phyloP scores from a whole-genome alignment of 1,284 basidiomycete species.

The Apiotrichum siamense region DNA sequence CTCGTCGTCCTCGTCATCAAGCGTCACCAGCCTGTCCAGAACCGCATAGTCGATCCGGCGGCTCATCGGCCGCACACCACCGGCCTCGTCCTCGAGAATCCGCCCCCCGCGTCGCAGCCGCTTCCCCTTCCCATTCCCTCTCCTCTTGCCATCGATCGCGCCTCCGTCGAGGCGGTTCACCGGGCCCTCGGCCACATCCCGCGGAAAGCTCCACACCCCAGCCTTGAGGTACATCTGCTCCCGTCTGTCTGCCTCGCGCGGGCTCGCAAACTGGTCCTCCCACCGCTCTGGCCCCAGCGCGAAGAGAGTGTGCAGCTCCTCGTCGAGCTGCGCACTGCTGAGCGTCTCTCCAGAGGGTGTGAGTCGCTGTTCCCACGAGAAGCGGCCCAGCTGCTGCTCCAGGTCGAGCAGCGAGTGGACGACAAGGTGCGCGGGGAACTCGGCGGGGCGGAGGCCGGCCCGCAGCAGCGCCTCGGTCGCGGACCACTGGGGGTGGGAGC shows the following conservation, averaged over 20 bases:
- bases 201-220: neutral
- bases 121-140: too few relatives aligned
- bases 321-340: constrained; percentile 7
- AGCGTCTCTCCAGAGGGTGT: neutral
- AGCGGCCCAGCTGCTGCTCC: constrained; percentile 4
- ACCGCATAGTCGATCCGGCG: neutral
- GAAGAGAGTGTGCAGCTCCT: constrained; percentile 18
- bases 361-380: neutral
- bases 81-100: too few relatives aligned
- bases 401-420: constrained; percentile 23
- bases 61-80: neutral
- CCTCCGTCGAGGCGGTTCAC: neutral
- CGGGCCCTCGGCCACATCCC: constrained; percentile 3
- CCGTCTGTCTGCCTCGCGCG: neutral
- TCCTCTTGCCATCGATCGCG: too few relatives aligned
- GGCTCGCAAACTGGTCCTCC: neutral
- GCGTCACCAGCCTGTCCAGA: neutral
- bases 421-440: constrained; percentile 28
- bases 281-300: constrained; percentile 4
- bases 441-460: constrained; percentile 23
- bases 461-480: constrained; percentile 27
- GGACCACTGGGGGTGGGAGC: constrained; percentile 19
- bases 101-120: too few relatives aligned
- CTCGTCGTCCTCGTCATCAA: neutral
- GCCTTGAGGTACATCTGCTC: constrained; percentile 2